phyloP scores from a whole-genome alignment of 176 grass and related monocot species.

The Avena eriantha region DNA sequence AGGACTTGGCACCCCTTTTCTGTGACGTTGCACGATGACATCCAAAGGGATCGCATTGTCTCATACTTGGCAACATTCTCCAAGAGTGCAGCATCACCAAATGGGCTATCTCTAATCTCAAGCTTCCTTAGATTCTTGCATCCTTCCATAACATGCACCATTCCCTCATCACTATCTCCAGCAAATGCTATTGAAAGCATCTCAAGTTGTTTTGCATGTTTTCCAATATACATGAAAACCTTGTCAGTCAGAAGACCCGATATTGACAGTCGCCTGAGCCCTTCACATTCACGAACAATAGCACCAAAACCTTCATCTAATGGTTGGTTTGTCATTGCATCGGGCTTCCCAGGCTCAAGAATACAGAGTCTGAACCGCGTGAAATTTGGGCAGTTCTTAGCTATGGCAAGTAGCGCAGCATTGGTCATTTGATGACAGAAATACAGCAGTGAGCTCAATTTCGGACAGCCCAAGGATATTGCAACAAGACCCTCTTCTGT shows the following conservation, averaged over 20 bases:
- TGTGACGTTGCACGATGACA: constrained; percentile 85
- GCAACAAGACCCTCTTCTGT: constrained; percentile 84
- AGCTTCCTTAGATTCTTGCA: constrained; percentile 80
- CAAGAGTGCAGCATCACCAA: constrained; percentile 80
- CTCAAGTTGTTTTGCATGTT: constrained; percentile 70
- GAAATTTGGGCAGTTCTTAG: constrained; percentile 83
- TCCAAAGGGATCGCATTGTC: constrained; percentile 99
- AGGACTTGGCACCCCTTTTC: constrained; percentile 73
- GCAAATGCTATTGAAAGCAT: constrained; percentile 95
- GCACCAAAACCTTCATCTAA: constrained; percentile 87
- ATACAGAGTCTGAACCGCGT: constrained; percentile 81
- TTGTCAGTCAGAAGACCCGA: constrained; percentile 75
- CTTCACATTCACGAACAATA: constrained; percentile 68
- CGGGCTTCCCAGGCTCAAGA: constrained; percentile 71
- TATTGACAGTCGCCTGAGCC: constrained; percentile 66
- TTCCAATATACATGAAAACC: constrained; percentile 84
- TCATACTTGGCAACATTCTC: constrained; percentile 73
- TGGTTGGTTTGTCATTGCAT: constrained; percentile 59
- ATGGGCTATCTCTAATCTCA: constrained; percentile 79
- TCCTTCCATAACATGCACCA: constrained; percentile 77
- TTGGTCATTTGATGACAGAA: constrained; percentile 95
- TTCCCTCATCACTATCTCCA: constrained; percentile 72
- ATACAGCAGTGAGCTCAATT: constrained; percentile 76
- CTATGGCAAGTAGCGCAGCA: constrained; percentile 67
- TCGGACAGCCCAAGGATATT: constrained; percentile 77